A percentile compares a stretch with the other conserved stretches of the same genome.
phyloP scores from a whole-genome alignment of 345 rosid species.

The Boechera retrofracta region DNA sequence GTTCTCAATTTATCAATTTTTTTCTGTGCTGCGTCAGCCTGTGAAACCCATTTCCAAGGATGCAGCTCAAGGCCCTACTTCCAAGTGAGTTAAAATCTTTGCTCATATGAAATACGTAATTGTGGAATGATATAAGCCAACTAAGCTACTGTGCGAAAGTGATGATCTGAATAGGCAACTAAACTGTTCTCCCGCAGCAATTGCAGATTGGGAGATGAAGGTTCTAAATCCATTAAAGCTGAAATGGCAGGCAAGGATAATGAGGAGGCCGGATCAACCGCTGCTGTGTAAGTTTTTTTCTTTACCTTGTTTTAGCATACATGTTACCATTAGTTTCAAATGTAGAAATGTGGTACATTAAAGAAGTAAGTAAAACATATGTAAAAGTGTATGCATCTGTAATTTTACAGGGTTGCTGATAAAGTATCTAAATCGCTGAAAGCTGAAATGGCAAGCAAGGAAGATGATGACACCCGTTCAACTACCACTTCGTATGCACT shows the following conservation, averaged over 20 bases:
- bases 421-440: conserved; percentile 52
- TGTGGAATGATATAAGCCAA: conserved; percentile 7
- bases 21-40: conserved; percentile 47
- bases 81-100: conserved; percentile 55
- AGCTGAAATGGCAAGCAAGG: conserved; percentile 55
- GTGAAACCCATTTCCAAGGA: conserved; percentile 48
- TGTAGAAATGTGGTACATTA: conserved; percentile 1
- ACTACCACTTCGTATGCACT: conserved; percentile 71
- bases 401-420: conserved; percentile 58
- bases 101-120: neutral
- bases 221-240: conserved; percentile 29
- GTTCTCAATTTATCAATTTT: conserved; percentile 1
- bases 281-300: conserved; percentile 38
- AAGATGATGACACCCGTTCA: conserved; percentile 83
- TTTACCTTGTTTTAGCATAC: neutral
- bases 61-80: conserved; percentile 47
- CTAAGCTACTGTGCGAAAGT: conserved; percentile 11
- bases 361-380: conserved; percentile 1
- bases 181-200: conserved; percentile 4
- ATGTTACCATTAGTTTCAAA: neutral
- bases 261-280: conserved; percentile 14
- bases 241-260: conserved; percentile 22
- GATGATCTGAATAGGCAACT: conserved; percentile 14
- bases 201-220: conserved; percentile 41
- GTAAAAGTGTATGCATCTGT: conserved; percentile 10